phyloP scores from a whole-genome alignment of 805 yeast species.

The Clavispora asparagi region DNA sequence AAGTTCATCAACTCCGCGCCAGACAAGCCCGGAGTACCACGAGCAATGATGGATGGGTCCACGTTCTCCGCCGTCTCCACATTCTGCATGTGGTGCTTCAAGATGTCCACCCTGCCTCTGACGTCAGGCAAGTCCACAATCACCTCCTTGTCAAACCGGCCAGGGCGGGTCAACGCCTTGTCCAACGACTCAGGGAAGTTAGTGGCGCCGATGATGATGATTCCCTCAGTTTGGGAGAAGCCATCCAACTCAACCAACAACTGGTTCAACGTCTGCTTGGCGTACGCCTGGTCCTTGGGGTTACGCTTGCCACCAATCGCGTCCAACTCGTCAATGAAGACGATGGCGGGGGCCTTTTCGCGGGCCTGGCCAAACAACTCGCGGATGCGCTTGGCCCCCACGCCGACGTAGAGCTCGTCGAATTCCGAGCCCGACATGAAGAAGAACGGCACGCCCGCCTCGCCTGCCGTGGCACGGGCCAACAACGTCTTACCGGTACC shows the following conservation, averaged over 20 bases:
- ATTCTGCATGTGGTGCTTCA: slow-evolving; percentile 86
- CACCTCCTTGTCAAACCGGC: slow-evolving; percentile 94
- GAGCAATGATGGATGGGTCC: slow-evolving; percentile 83
- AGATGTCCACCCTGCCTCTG: slow-evolving; percentile 90
- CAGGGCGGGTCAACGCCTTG: slow-evolving; percentile 97
- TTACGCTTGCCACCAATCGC: slow-evolving; percentile 98
- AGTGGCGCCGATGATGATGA: slow-evolving; percentile 96
- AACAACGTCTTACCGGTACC: slow-evolving; percentile 97
- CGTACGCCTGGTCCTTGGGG: slow-evolving; percentile 96
- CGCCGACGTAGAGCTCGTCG: slow-evolving; percentile 97
- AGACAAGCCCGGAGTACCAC: slow-evolving; percentile 97
- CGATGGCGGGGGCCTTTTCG: slow-evolving; percentile 92
- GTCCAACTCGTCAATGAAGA: slow-evolving; percentile 95
- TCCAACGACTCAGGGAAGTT: slow-evolving; percentile 96
- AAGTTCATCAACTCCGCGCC: slow-evolving; percentile 96
- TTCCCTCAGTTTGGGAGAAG: slow-evolving; percentile 85
- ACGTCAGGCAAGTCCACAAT: slow-evolving; percentile 96
- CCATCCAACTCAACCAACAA: slow-evolving; percentile 95
- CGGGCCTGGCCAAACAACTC: slow-evolving; percentile 92
- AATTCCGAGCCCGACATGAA: slow-evolving; percentile 98
- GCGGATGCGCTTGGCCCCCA: slow-evolving; percentile 96
- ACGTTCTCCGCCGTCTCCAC: slow-evolving; percentile 82
- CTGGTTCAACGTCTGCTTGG: slow-evolving; percentile 95
- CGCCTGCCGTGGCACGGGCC: slow-evolving; percentile 98
- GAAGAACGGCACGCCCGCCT: slow-evolving; percentile 97